Evolutionary conservation across 129 eudicot species (phyloP).

Genomic region (Artemisia annua): DNA sequence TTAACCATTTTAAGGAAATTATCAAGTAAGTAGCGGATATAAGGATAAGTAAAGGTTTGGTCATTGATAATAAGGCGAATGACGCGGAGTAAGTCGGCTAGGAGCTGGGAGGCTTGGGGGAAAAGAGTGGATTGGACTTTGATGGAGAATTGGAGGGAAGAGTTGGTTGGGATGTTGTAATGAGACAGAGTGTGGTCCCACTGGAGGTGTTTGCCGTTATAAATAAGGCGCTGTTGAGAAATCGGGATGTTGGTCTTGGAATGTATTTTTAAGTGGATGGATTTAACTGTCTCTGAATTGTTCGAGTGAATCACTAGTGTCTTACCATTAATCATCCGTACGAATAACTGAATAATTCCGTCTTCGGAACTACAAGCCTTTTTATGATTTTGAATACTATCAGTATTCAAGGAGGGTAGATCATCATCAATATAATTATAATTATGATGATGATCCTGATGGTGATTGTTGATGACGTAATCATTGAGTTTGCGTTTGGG

Average conservation of each 20-base stretch:
- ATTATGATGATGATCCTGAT: too few species aligned
- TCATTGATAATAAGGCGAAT: background rate
- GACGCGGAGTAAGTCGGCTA: constrained; percentile 41
- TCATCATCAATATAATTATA: too few species aligned
- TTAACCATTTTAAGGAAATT: constrained; percentile 16
- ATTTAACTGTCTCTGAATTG: constrained; percentile 37
- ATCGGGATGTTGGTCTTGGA: constrained; percentile 43
- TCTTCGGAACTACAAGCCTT: too few species aligned
- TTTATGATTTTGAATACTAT: too few species aligned
- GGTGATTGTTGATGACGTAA: too few species aligned
- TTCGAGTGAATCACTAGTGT: constrained; percentile 52
- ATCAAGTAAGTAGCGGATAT: background rate
- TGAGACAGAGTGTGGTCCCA: constrained; percentile 51
- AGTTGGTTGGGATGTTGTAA: constrained; percentile 46
- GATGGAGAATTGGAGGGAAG: constrained; percentile 46
- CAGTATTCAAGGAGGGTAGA: too few species aligned
- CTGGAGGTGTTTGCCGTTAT: constrained; percentile 68
- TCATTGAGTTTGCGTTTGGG: too few species aligned
- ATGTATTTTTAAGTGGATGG: constrained; percentile 45
- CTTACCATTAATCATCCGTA: background rate
- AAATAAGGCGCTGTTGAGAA: constrained; percentile 50
- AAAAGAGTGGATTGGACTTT: constrained; percentile 55
- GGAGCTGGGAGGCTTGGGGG: constrained; percentile 50
- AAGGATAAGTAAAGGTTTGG: too few species aligned
- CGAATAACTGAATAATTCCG: too few species aligned